Evolutionary conservation across 2,329 filamentous ascomycete species (phyloP).

Genomic region (Coleophoma crateriformis): DNA sequence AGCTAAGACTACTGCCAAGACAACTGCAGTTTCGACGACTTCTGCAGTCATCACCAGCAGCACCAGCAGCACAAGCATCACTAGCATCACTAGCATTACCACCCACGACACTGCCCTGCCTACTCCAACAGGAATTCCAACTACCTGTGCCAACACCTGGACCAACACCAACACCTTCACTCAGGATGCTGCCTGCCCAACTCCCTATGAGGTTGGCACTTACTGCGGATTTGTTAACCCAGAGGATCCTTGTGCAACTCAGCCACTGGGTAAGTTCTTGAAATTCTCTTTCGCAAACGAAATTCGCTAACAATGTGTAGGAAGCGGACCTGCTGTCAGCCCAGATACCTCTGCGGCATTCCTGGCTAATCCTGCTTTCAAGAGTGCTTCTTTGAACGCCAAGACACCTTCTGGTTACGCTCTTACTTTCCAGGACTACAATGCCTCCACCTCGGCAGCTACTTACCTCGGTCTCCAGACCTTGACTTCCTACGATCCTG

Average conservation of each 20-base stretch:
- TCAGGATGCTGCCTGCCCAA: conserved; percentile 21
- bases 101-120: too few relatives aligned
- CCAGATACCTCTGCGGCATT: conserved; percentile 29
- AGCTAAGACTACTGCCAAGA: not conserved
- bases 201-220: conserved; percentile 24
- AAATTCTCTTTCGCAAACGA: too few relatives aligned
- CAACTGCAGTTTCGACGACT: not conserved
- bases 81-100: conserved; percentile 4
- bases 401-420: conserved; percentile 24
- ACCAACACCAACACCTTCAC: not conserved
- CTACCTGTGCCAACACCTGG: too few relatives aligned
- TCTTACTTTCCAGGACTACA: conserved; percentile 23
- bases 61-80: conserved; percentile 11
- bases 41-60: conserved; percentile 2
- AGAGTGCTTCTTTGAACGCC: conserved; percentile 17
- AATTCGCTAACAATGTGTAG: conserved; percentile 1
- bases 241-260: conserved; percentile 29
- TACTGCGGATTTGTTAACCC: conserved; percentile 32
- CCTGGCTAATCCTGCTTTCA: conserved; percentile 15
- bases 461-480: conserved; percentile 20
- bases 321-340: conserved; percentile 21
- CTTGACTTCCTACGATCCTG: conserved; percentile 21
- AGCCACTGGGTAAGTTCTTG: conserved; percentile 14
- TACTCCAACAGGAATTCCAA: too few relatives aligned
- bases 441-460: conserved; percentile 19